Evolutionary conservation across 495 filamentous ascomycete genomes (phyloP), one percentile per base, ranked within the genome.

Genomic region (Penicillium atrosanguineum): DNA sequence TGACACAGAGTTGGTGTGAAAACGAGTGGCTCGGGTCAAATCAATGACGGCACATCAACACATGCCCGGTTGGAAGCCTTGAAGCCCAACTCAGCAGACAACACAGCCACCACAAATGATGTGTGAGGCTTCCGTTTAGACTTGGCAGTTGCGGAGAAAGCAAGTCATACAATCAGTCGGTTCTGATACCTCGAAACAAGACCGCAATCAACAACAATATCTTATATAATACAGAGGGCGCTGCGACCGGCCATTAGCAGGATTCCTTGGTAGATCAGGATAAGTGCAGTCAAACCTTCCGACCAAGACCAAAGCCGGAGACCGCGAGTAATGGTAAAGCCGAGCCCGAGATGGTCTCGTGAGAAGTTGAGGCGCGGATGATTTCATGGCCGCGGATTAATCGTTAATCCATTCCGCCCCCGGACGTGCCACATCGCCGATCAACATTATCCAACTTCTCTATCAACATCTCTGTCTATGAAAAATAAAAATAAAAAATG

Each of bases 351-450:
- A 34, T 14, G 31, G 14, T 14, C 31, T 34, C 31, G 31, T 34
- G 31, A 45, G 21, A 50, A 31, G 31, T 19, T 34, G 21, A 39
- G 52, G 39, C 46, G 47, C 29, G 53, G 47, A 44, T 44, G 47
- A 56, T 46, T 56, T 50, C 25, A 45, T 21, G 21, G 18, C 12
- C 2, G 21, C 53, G 53, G 53, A 51, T 50, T 0, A 50, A 21
- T 29, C 1, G 12, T 56, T 46, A 7, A 3, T 46, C 53, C 53
- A 47, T 12, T 11, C 53, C 53, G 53, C 14, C 53, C 23, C 42
- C 18, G 29, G 37, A n/a, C 21, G 28, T 28, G 8, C 21, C 11
- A 15, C 37, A 36, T 8, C n/a, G 25, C 36, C 47, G 23, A 41
- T 49, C 37, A n/a, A 26, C 40, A 4, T 34, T 39, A 1, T 34